phyloP scores from a whole-genome alignment of 2,329 filamentous ascomycete genomes.

The Cladosporium sphaerospermum region DNA sequence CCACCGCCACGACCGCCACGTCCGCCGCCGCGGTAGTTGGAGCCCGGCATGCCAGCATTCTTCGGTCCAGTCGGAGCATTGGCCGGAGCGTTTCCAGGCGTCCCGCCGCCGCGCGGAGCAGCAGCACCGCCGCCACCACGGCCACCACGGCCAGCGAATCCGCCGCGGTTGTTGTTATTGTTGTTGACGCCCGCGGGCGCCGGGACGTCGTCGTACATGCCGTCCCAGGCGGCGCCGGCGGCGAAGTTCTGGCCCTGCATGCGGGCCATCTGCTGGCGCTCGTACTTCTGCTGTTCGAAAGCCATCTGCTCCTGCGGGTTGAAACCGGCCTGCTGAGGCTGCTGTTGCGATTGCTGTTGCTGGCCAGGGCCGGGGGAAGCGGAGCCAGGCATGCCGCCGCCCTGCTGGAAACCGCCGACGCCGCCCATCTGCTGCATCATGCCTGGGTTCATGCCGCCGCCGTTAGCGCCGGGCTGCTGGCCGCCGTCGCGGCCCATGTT shows the following conservation, averaged over 20 bases:
- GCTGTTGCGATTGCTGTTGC: neutral
- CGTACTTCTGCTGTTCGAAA: slow-evolving; percentile 74
- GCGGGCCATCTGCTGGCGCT: slow-evolving; percentile 59
- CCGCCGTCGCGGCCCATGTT: slow-evolving; percentile 24
- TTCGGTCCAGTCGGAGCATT: slow-evolving; percentile 92
- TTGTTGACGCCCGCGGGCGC: slow-evolving; percentile 58
- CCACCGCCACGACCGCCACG: slow-evolving; percentile 58
- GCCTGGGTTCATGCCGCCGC: slow-evolving; percentile 30
- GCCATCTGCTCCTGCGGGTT: slow-evolving; percentile 66
- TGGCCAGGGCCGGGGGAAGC: slow-evolving; percentile 16
- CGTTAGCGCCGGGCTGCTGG: neutral
- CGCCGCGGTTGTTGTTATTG: slow-evolving; percentile 30
- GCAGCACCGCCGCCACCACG: slow-evolving; percentile 30
- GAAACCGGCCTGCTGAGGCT: slow-evolving; percentile 38
- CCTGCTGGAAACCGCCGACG: slow-evolving; percentile 31
- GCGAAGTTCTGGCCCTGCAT: slow-evolving; percentile 37
- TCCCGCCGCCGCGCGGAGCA: slow-evolving; percentile 13
- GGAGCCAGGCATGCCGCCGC: slow-evolving; percentile 28
- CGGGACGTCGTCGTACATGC: slow-evolving; percentile 95
- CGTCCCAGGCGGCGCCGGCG: slow-evolving; percentile 70
- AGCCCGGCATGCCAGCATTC: slow-evolving; percentile 85
- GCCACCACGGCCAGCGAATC: slow-evolving; percentile 40
- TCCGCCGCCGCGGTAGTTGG: slow-evolving; percentile 88
- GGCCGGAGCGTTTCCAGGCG: slow-evolving; percentile 52
- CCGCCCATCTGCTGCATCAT: slow-evolving; percentile 54